Conservation (phyloP, 495 filamentous ascomycete genomes). For the Hypoxylon fragiforme region DNA sequence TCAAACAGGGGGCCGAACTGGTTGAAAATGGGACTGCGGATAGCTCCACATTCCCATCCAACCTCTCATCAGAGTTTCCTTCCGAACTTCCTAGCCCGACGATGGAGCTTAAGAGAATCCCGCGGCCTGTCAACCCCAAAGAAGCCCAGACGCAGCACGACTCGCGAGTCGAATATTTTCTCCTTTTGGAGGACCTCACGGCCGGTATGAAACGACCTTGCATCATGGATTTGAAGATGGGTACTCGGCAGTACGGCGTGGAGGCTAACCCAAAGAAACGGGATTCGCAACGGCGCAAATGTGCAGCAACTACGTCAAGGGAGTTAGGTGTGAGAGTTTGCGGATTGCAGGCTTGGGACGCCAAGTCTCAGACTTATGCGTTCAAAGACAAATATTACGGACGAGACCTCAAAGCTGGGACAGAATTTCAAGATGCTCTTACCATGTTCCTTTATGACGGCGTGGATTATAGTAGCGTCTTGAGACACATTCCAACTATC, state of each 20-base stretch:
- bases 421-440: conserved; percentile 87
- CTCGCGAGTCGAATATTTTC: conserved; percentile 82
- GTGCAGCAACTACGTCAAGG: conserved; percentile 86
- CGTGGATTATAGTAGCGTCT: conserved; percentile 73
- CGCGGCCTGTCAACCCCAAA: conserved; percentile 68
- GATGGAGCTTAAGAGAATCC: conserved; percentile 43
- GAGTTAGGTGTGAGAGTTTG: conserved; percentile 91
- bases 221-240: conserved; percentile 98
- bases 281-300: conserved; percentile 89
- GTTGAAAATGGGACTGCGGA: conserved; percentile 8
- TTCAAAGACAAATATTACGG: conserved; percentile 99
- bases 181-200: conserved; percentile 94
- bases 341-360: conserved; percentile 95
- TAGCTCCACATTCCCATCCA: conserved; percentile 12
- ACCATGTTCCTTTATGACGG: conserved; percentile 91
- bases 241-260: conserved; percentile 97
- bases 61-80: conserved; percentile 31
- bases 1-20: not conserved
- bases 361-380: conserved; percentile 74
- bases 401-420: conserved; percentile 81
- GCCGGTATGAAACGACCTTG: conserved; percentile 95
- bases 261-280: conserved; percentile 91
- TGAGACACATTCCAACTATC: conserved; percentile 83
- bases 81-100: conserved; percentile 35
- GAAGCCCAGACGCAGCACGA: conserved; percentile 69